phyloP scores from a whole-genome alignment of 345 rosid species.

The Gynandropsis gynandra region DNA sequence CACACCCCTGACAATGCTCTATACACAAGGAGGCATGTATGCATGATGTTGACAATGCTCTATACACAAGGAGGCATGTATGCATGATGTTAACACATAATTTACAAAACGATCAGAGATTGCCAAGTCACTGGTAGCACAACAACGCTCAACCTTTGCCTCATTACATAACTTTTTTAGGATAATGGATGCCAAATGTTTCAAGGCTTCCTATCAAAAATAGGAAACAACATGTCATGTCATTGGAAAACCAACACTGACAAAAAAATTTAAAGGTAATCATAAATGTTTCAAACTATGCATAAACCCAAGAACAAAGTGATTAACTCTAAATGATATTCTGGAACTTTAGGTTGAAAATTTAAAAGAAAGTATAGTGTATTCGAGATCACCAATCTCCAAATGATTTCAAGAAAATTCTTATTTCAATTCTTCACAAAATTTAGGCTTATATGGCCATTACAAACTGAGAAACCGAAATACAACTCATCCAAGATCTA shows the following conservation, averaged over 20 bases:
- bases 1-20: slow-evolving; percentile 77
- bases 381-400: too few species aligned
- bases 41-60: slow-evolving; percentile 76
- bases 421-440: too few species aligned
- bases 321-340: too few species aligned
- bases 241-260: background rate
- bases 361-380: too few species aligned
- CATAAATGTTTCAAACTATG: background rate
- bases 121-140: slow-evolving; percentile 91
- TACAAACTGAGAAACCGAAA: too few species aligned
- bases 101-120: slow-evolving; percentile 80
- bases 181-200: slow-evolving; percentile 64
- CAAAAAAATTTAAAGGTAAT: background rate
- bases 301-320: too few species aligned
- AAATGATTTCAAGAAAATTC: too few species aligned
- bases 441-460: too few species aligned
- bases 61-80: slow-evolving; percentile 84
- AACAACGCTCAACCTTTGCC: slow-evolving; percentile 77
- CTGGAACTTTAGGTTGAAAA: too few species aligned
- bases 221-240: background rate
- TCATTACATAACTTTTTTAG: slow-evolving; percentile 68
- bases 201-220: slow-evolving; percentile 72
- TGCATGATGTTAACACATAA: slow-evolving; percentile 58
- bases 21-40: slow-evolving; percentile 88
- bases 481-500: too few species aligned